Conservation (phyloP, 2,329 filamentous ascomycete genomes). For the Xenoacremonium recifei region DNA sequence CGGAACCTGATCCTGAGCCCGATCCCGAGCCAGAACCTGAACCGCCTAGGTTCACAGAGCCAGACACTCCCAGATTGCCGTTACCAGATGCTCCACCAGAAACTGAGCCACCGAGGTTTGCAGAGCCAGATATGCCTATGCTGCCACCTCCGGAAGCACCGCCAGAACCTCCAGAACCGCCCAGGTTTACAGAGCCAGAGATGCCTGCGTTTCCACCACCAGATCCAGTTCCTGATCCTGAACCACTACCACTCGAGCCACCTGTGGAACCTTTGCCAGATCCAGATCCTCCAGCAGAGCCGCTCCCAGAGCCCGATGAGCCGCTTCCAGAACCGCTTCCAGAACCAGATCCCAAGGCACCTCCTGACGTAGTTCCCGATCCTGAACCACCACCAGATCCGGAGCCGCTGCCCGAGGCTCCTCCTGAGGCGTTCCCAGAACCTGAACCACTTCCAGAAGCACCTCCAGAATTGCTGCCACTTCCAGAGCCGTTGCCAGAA, state of each 20-base stretch:
- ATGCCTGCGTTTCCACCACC: conserved; percentile 1
- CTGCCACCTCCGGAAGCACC: neutral
- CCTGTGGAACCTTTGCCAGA: no score
- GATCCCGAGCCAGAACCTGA: conserved; percentile 5
- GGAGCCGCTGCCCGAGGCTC: neutral
- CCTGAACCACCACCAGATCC: neutral
- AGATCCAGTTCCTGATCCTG: no score
- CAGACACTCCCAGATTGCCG: neutral
- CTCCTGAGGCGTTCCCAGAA: neutral
- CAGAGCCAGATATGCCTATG: no score
- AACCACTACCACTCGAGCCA: conserved; percentile 6
- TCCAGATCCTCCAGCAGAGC: no score
- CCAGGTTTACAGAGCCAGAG: no score
- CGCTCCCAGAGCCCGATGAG: no score
- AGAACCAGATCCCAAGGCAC: no score
- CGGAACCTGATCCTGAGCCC: neutral
- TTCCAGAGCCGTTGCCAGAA: no score
- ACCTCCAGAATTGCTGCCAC: no score
- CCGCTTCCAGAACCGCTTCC: no score
- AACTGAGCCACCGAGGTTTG: neutral
- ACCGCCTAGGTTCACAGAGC: neutral
- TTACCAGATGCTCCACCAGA: neutral
- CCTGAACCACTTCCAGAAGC: no score
- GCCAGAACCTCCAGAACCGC: neutral
- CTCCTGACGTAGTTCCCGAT: neutral